Base-by-base conservation (phyloP, 805 yeast genomes). In the Scheffersomyces ergatensis region DNA sequence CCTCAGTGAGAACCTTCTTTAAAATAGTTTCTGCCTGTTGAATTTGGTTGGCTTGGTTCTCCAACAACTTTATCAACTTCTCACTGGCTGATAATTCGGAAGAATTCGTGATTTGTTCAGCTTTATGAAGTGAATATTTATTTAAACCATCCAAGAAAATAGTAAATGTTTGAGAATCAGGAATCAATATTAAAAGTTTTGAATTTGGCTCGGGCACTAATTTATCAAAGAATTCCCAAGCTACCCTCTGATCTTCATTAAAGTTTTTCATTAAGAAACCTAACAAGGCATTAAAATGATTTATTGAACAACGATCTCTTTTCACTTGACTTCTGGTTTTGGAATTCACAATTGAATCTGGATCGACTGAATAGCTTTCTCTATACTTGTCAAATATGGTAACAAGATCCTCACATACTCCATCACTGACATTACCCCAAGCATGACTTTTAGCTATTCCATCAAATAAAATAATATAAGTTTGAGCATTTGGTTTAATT, bases 401-500 rank as follows among this genome's bases (percentile, higher is more conserved):
- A 2, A 59, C 30, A 11, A 59, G 50, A 19, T 50, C 50, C 6
- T 53, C 50, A 5, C 59, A 52, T 14, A 49, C n/a, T 2, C 39
- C 42, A 15, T 45, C 43, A 14, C 56, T 40, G 0, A 60, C 54
- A 30, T 50, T 48, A 2, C 72, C 73, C 70, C 69, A 65, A 29
- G 54, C 52, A 20, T 53, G 53, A 15, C 56, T 41, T 38, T 56
- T 62, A 33, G 68, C 55, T 9, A 70, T 42, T 1, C 74, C 74
- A 37, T 59, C 55, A 42, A 65, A 69, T 15, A 66, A 51, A 7
- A 62, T 61, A 4, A 65, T 55, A 37, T 57, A 62, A 6, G 70
- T 65, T 21, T 63, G 64, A n/a, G 77, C 74, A 48, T 82, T 77
- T 4, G 72, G 63, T 2, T 74, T 72, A 11, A 80, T 70, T 1